Conservation (phyloP, 1,284 basidiomycete genomes). For the Pascua sp. region DNA sequence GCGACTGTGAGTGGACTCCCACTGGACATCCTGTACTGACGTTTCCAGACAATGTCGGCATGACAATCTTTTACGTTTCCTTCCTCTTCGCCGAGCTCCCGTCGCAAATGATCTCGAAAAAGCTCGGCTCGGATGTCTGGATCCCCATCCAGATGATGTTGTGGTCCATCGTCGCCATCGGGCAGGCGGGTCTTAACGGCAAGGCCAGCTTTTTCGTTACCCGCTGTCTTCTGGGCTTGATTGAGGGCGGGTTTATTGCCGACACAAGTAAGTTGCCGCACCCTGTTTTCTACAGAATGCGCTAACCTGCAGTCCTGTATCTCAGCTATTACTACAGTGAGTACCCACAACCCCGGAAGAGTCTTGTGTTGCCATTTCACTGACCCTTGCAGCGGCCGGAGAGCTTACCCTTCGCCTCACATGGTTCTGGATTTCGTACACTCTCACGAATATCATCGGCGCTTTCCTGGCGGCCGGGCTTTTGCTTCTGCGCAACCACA, state of each 20-base stretch:
- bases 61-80: constrained; percentile 36
- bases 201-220: constrained; percentile 37
- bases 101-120: constrained; percentile 44
- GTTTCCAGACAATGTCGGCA: constrained; percentile 41
- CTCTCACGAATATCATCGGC: constrained; percentile 32
- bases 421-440: constrained; percentile 45
- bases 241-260: constrained; percentile 49
- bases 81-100: constrained; percentile 47
- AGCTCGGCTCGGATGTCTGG: constrained; percentile 48
- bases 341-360: constrained; percentile 6
- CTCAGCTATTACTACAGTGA: constrained; percentile 46
- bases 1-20: constrained; percentile 11
- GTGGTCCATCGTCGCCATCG: constrained; percentile 41
- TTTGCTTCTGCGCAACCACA: constrained; percentile 37
- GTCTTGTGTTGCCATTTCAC: constrained; percentile 23
- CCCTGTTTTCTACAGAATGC: too few relatives aligned
- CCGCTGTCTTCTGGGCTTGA: constrained; percentile 37
- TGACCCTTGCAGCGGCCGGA: not conserved
- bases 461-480: constrained; percentile 42
- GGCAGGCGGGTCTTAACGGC: constrained; percentile 31
- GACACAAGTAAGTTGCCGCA: constrained; percentile 21
- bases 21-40: too few relatives aligned
- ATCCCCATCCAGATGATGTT: constrained; percentile 46
- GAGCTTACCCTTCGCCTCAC: constrained; percentile 39
- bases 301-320: constrained; percentile 36